Conservation (phyloP, 805 yeast genomes). For the Barnettozyma siamensis region DNA sequence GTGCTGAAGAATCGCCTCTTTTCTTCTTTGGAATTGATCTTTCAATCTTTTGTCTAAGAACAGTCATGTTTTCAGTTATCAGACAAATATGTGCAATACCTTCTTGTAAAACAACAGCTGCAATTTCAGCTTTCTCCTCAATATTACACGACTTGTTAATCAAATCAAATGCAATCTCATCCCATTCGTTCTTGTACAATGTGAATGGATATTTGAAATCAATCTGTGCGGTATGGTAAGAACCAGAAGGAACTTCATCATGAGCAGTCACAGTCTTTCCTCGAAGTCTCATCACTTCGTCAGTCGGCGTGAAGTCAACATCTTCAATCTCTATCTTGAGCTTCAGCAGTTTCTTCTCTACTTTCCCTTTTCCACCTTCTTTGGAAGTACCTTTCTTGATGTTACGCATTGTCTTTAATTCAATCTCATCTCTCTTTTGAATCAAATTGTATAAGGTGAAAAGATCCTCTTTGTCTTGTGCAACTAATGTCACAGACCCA, state of each 20-base stretch:
- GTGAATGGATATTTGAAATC: conserved; percentile 65
- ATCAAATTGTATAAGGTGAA: conserved; percentile 84
- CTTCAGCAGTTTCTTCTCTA: conserved; percentile 53
- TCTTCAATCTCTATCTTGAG: conserved; percentile 58
- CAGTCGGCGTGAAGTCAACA: conserved; percentile 74
- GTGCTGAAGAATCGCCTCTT: conserved; percentile 71
- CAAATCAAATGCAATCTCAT: conserved; percentile 57
- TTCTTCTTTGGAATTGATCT: conserved; percentile 81
- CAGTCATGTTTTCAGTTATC: conserved; percentile 84
- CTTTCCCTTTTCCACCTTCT: conserved; percentile 14
- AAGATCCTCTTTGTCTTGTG: conserved; percentile 88
- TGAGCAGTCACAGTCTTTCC: conserved; percentile 66
- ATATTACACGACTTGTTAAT: conserved; percentile 66
- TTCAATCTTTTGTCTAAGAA: conserved; percentile 72
- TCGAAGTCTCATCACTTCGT: conserved; percentile 69
- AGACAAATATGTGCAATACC: conserved; percentile 92
- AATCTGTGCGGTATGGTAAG: conserved; percentile 83
- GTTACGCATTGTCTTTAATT: conserved; percentile 63
- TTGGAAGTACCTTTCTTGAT: conserved; percentile 33
- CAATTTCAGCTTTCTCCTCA: conserved; percentile 82
- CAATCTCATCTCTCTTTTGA: conserved; percentile 68
- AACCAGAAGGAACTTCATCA: conserved; percentile 75
- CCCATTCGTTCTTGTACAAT: conserved; percentile 74
- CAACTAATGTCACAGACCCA: conserved; percentile 60
- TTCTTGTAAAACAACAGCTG: conserved; percentile 89